A percentile compares a stretch with the other conserved stretches of the same genome.
Conservation (phyloP, 257 asterid species). For the Solanum virginianum region DNA sequence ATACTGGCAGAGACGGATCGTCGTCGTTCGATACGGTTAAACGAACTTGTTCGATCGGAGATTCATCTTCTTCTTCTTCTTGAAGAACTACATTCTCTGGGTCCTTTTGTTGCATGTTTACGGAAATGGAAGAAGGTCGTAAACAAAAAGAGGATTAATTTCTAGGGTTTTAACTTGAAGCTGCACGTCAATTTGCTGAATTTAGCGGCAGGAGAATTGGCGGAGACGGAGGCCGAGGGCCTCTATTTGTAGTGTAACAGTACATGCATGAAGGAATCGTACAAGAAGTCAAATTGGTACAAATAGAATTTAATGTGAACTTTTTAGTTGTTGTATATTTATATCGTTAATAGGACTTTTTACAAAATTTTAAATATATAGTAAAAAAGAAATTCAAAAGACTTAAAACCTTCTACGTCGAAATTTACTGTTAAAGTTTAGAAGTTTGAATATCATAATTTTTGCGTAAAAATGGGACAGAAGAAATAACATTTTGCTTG, state of each 20-base stretch:
- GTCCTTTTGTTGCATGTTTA: neutral
- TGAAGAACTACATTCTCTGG: neutral
- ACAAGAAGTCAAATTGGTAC: neutral
- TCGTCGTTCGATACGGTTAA: slow-evolving; percentile 36
- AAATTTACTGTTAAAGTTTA: neutral
- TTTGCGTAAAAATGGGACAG: neutral
- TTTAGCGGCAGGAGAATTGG: neutral
- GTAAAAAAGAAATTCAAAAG: neutral
- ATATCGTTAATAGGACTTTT: neutral
- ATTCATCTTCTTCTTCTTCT: slow-evolving; percentile 12
- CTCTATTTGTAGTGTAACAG: neutral
- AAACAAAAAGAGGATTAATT: neutral
- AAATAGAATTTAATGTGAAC: no score
- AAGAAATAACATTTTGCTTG: neutral
- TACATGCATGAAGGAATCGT: neutral
- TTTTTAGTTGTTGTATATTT: no score
- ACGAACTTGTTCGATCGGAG: slow-evolving; percentile 53
- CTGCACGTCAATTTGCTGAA: neutral
- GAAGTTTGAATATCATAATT: neutral
- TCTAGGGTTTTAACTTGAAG: neutral
- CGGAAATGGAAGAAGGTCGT: neutral
- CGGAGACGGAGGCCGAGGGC: neutral
- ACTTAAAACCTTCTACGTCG: neutral
- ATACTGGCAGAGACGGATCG: slow-evolving; percentile 49
- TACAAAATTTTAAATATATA: neutral